phyloP scores from a whole-genome alignment of 768 basidiomycete genomes.

The Amanita polypyramis region DNA sequence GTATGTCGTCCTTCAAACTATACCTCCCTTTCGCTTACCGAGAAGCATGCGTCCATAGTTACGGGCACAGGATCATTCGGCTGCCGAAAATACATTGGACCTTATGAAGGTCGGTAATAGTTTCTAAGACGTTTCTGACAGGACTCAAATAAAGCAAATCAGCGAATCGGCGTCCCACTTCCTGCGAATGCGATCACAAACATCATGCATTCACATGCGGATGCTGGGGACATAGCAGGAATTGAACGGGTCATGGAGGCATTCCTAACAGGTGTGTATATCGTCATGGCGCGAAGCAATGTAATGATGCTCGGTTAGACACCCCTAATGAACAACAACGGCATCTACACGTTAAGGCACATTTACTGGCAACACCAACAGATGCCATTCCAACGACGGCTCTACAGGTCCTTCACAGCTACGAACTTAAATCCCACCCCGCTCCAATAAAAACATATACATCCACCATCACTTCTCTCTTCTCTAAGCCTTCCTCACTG shows the following conservation, averaged over 20 bases:
- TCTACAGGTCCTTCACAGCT: slow-evolving; percentile 56
- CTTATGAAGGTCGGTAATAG: slow-evolving; percentile 39
- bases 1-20: slow-evolving; percentile 22
- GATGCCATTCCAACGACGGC: slow-evolving; percentile 50
- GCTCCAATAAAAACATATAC: slow-evolving; percentile 73
- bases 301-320: slow-evolving; percentile 11
- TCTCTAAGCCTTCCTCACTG: slow-evolving; percentile 34
- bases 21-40: slow-evolving; percentile 1
- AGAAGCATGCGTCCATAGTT: slow-evolving; percentile 25
- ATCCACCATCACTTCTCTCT: slow-evolving; percentile 49
- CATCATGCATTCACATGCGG: slow-evolving; percentile 40
- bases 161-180: slow-evolving; percentile 33
- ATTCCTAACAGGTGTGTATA: slow-evolving; percentile 31
- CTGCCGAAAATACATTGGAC: slow-evolving; percentile 38
- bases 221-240: slow-evolving; percentile 29
- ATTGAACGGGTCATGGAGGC: slow-evolving; percentile 35
- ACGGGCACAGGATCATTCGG: slow-evolving; percentile 30
- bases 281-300: not conserved
- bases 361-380: slow-evolving; percentile 39
- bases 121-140: not conserved
- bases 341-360: slow-evolving; percentile 63
- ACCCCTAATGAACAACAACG: slow-evolving; percentile 45
- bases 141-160: slow-evolving; percentile 3
- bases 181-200: slow-evolving; percentile 34
- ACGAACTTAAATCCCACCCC: slow-evolving; percentile 51